Evolutionary conservation across 1,139 yeast species (phyloP).

Genomic region (Groenewaldozyma auringiensis): DNA sequence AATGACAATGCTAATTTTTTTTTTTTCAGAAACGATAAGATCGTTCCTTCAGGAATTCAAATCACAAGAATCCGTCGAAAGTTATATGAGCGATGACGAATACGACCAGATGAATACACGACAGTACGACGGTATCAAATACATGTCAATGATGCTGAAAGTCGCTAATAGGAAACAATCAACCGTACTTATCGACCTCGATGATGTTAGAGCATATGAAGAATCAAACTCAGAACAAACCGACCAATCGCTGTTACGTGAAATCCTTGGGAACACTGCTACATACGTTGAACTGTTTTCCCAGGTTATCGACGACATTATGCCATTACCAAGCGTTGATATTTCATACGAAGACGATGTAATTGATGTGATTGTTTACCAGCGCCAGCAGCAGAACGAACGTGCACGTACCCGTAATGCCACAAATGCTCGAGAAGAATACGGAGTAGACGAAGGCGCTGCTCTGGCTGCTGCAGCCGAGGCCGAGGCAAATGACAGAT

Average conservation of each 20-base stretch:
- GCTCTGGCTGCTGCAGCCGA: constrained; percentile 34
- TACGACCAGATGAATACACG: constrained; percentile 1
- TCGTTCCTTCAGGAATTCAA: constrained; percentile 23
- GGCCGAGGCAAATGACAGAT: constrained; percentile 18
- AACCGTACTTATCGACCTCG: constrained; percentile 67
- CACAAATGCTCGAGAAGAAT: constrained; percentile 38
- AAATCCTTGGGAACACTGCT: constrained; percentile 63
- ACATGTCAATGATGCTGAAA: constrained; percentile 64
- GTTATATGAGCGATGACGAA: constrained; percentile 13
- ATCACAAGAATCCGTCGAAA: constrained; percentile 10
- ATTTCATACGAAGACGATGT: constrained; percentile 82
- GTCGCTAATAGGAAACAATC: constrained; percentile 76
- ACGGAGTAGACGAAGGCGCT: constrained; percentile 31
- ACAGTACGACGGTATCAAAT: constrained; percentile 41
- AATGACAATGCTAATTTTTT: neutral
- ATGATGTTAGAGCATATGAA: constrained; percentile 56
- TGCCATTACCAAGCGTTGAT: constrained; percentile 78
- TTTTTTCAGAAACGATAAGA: constrained; percentile 14
- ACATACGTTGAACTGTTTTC: constrained; percentile 76
- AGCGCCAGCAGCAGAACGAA: constrained; percentile 74
- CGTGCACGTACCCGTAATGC: constrained; percentile 61
- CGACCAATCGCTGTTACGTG: constrained; percentile 39
- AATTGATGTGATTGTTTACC: constrained; percentile 84
- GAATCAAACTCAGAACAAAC: constrained; percentile 16
- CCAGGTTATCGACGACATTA: constrained; percentile 62